Evolutionary conservation across 2,329 filamentous ascomycete species (phyloP), one percentile per base, ranked within the genome.

Genomic region (Trichoderma asperellum): DNA sequence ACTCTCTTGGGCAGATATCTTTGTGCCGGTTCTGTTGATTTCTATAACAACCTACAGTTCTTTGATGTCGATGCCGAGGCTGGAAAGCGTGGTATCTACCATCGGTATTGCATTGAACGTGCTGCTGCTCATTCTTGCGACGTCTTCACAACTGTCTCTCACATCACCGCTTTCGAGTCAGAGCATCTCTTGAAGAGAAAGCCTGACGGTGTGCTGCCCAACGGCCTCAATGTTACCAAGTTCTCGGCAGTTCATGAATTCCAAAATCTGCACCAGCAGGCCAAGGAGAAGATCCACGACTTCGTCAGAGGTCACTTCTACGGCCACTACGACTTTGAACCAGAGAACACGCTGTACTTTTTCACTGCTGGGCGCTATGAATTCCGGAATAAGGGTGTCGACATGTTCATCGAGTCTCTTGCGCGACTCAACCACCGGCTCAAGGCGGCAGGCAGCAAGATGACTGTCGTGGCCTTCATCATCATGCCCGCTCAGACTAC

Each of bases 241-340:
- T 98, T 98, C 83, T 95, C 94, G 10, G 96, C 96, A 7, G 94
- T 97, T 76, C 96, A 99, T 84, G 96, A 99, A 81, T 98, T 98
- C 84, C 96, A 99, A 81, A 99, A 99, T 79, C 82, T 99, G 77
- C 96, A 98, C 82, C 94, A 97, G 77, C 92, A 96, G 79, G 91
- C 94, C 76, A 98, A 98, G 84, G 92, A 97, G 81, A 97, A 97
- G 86, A 98, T 99, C 76, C 93, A 97, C 77, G 96, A 98, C 80
- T 99, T 99, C 78, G 94, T 98, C 24, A 92, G 96, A 60, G 96
- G 96, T 12, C 96, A 99, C 79, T 99, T 99, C 82, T 98, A 98
- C 78, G 96, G 96, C 12, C 94, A 98, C 82, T 96, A 97, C 79
- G 94, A 99, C 78, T 98, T 98, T 74, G 93, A 97, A 71, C 90